A percentile compares a stretch with the other conserved stretches of the same genome.
phyloP scores from a whole-genome alignment of 2,329 filamentous ascomycete species.

The Aspergillus viridinutans region DNA sequence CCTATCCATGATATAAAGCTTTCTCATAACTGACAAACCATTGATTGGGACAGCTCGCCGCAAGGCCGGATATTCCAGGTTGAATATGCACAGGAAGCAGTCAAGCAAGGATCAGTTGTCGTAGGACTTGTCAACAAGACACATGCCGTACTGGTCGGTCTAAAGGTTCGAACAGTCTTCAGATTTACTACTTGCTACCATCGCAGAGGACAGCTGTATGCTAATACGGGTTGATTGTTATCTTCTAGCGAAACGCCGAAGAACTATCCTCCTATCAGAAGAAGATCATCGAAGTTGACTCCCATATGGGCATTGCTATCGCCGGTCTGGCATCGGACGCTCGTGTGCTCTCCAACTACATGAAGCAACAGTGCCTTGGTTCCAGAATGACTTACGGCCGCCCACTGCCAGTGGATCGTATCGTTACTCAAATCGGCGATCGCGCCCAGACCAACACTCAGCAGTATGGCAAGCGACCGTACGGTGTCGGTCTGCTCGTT shows the following conservation, averaged over 20 bases:
- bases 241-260: slow-evolving; percentile 83
- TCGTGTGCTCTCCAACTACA: slow-evolving; percentile 99
- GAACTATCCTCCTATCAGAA: slow-evolving; percentile 99
- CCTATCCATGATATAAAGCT: slow-evolving; percentile 7
- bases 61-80: slow-evolving; percentile 99
- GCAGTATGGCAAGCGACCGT: slow-evolving; percentile 92
- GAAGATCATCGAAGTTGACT: slow-evolving; percentile 96
- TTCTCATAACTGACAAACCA: slow-evolving; percentile 3
- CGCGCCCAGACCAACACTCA: slow-evolving; percentile 98
- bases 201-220: neutral
- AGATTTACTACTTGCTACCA: neutral
- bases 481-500: slow-evolving; percentile 88
- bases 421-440: slow-evolving; percentile 88
- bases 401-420: slow-evolving; percentile 81
- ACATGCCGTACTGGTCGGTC: slow-evolving; percentile 88
- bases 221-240: slow-evolving; percentile 9
- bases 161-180: slow-evolving; percentile 66
- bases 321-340: slow-evolving; percentile 96
- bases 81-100: slow-evolving; percentile 96
- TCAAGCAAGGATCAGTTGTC: slow-evolving; percentile 98
- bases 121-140: slow-evolving; percentile 98
- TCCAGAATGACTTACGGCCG: slow-evolving; percentile 95
- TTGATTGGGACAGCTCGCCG: slow-evolving; percentile 65
- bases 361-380: slow-evolving; percentile 97
- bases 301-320: slow-evolving; percentile 91